Evolutionary conservation across 1,284 basidiomycete species (phyloP).

Genomic region (Ustilago cynodontis): DNA sequence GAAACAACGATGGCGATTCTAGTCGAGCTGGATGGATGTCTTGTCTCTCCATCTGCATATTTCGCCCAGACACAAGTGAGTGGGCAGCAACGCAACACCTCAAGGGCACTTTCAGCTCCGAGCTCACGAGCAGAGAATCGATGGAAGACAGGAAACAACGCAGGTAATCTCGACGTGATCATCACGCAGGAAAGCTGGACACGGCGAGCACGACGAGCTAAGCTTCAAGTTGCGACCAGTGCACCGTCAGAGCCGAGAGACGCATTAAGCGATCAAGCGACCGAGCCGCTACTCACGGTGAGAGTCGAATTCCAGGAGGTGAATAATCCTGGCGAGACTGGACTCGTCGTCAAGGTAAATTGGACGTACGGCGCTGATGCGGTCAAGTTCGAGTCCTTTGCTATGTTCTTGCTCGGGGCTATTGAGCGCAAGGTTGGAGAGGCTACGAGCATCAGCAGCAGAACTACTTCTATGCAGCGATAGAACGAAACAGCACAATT

Average conservation of each 20-base stretch:
- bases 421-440: conserved; percentile 13
- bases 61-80: too few relatives aligned
- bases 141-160: neutral
- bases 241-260: neutral
- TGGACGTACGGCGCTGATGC: conserved; percentile 36
- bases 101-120: neutral
- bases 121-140: neutral
- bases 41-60: conserved; percentile 4
- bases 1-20: conserved; percentile 3
- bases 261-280: neutral
- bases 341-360: conserved; percentile 18
- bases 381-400: conserved; percentile 46
- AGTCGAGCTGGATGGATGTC: conserved; percentile 24
- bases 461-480: neutral
- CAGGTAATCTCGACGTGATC: conserved; percentile 14
- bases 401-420: conserved; percentile 35
- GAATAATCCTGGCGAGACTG: conserved; percentile 3
- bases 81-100: too few relatives aligned
- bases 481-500: neutral
- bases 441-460: neutral
- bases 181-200: conserved; percentile 29
- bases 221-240: conserved; percentile 1
- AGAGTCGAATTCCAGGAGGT: conserved; percentile 14
- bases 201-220: conserved; percentile 30
- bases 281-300: conserved; percentile 20